A percentile compares a stretch with the other conserved stretches of the same genome.
Conservation (phyloP, 116 monocot species). For the Dioscorea cayenensis region DNA sequence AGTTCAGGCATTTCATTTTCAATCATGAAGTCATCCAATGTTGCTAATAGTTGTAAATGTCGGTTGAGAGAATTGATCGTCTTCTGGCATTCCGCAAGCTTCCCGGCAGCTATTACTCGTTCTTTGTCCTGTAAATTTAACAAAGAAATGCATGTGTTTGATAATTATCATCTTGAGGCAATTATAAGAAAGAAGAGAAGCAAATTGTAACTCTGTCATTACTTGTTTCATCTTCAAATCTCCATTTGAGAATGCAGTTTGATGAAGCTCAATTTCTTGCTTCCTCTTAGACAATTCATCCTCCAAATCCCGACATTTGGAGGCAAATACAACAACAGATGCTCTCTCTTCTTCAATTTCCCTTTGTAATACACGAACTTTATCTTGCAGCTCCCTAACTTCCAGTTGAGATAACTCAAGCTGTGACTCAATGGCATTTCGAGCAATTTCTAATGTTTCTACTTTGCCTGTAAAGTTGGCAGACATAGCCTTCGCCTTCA, state of each 20-base stretch:
- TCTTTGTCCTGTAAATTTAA: constrained; percentile 41
- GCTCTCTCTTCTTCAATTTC: constrained; percentile 29
- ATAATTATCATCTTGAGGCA: neutral
- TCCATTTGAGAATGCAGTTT: constrained; percentile 28
- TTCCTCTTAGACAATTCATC: constrained; percentile 28
- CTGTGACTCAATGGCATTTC: constrained; percentile 13
- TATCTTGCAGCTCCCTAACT: constrained; percentile 27
- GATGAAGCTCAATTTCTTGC: constrained; percentile 19
- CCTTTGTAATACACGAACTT: constrained; percentile 22
- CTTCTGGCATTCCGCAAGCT: constrained; percentile 84
- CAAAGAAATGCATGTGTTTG: neutral
- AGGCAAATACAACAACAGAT: constrained; percentile 16
- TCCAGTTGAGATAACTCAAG: constrained; percentile 9
- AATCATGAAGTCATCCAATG: constrained; percentile 36
- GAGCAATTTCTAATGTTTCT: constrained; percentile 4
- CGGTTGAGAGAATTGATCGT: constrained; percentile 78
- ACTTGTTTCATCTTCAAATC: constrained; percentile 50
- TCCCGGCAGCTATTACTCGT: constrained; percentile 44
- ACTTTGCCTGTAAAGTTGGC: constrained; percentile 13
- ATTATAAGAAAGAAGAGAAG: neutral
- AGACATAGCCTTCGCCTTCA: constrained; percentile 21
- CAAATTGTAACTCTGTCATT: neutral
- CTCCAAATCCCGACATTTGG: constrained; percentile 40
- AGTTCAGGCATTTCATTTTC: constrained; percentile 13
- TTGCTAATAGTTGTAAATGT: constrained; percentile 64